phyloP scores from a whole-genome alignment of 257 asterid genomes.

The Avicennia marina region DNA sequence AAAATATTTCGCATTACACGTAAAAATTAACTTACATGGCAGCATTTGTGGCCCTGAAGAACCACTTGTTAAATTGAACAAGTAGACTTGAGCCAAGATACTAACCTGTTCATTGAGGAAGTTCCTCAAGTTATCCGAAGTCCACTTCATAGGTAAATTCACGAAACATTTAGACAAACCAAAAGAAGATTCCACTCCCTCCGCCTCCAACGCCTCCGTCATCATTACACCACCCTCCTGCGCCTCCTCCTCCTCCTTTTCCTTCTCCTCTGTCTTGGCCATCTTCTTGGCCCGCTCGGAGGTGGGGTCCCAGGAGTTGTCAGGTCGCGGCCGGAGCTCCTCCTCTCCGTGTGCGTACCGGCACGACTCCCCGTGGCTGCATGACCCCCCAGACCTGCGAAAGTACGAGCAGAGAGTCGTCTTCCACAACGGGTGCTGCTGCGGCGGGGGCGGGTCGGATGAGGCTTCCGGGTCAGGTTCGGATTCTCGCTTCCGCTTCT shows the following conservation, averaged over 20 bases:
- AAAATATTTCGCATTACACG: no score
- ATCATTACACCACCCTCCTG: conserved; percentile 55
- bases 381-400: conserved; percentile 44
- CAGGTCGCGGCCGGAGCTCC: conserved; percentile 82
- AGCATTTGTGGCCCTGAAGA: no score
- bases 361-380: conserved; percentile 87
- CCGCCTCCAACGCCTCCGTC: conserved; percentile 70
- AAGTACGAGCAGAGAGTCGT: conserved; percentile 88
- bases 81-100: no score
- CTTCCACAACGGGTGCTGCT: conserved; percentile 66
- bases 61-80: no score
- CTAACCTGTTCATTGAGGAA: conserved; percentile 61
- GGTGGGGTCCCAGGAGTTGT: conserved; percentile 91
- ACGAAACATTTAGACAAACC: conserved; percentile 69
- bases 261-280: conserved; percentile 35
- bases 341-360: conserved; percentile 81
- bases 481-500: not conserved
- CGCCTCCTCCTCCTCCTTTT: conserved; percentile 16
- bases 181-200: conserved; percentile 37
- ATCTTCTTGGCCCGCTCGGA: conserved; percentile 81
- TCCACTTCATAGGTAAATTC: conserved; percentile 90
- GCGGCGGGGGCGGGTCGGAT: conserved; percentile 18
- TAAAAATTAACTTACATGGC: no score
- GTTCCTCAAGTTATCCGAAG: conserved; percentile 58
- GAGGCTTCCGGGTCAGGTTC: conserved; percentile 20